phyloP scores from a whole-genome alignment of 257 asterid genomes.

The Primulina tabacum region DNA sequence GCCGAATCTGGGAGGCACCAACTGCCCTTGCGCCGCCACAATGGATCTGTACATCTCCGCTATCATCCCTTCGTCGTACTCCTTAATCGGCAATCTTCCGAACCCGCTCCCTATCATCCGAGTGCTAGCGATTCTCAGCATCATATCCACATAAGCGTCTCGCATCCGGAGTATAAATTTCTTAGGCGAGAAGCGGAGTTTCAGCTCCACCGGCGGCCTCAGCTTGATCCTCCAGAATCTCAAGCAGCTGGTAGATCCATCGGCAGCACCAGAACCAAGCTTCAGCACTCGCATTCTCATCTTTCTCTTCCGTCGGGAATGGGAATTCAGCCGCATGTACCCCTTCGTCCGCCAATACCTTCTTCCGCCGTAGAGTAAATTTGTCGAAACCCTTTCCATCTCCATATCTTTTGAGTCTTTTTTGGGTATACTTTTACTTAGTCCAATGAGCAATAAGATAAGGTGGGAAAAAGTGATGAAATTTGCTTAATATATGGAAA shows the following conservation, averaged over 20 bases:
- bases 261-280: neutral
- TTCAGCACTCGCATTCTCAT: slow-evolving; percentile 18
- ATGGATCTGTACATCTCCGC: slow-evolving; percentile 42
- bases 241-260: slow-evolving; percentile 16
- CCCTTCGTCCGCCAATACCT: slow-evolving; percentile 36
- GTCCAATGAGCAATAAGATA: too few relatives aligned
- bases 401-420: neutral
- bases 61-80: slow-evolving; percentile 46
- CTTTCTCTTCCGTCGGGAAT: slow-evolving; percentile 22
- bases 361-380: slow-evolving; percentile 26
- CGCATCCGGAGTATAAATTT: slow-evolving; percentile 30
- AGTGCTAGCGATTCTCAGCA: slow-evolving; percentile 31
- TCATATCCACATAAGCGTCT: slow-evolving; percentile 39
- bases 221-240: slow-evolving; percentile 36
- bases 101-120: slow-evolving; percentile 30
- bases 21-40: slow-evolving; percentile 27
- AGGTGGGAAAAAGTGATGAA: neutral
- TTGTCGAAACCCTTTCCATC: slow-evolving; percentile 32
- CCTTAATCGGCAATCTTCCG: slow-evolving; percentile 34
- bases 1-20: slow-evolving; percentile 23
- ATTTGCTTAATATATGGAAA: too few relatives aligned
- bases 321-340: slow-evolving; percentile 27
- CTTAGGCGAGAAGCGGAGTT: slow-evolving; percentile 34
- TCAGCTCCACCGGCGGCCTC: slow-evolving; percentile 29
- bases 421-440: neutral